Evolutionary conservation across 2,329 filamentous ascomycete genomes (phyloP).

Genomic region (Aplosporella prunicola): DNA sequence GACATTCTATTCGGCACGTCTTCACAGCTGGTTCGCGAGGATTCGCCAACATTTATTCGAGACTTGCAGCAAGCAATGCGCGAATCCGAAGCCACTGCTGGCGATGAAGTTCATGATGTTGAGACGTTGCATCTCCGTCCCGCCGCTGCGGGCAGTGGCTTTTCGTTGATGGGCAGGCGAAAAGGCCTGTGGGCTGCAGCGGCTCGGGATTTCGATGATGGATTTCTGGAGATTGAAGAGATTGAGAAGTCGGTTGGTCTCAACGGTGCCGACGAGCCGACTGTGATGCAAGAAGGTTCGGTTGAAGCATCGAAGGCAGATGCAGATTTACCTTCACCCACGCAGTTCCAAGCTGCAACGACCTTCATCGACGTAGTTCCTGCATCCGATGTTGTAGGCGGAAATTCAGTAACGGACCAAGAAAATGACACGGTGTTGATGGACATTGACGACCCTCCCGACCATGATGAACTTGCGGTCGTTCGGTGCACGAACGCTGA

Average conservation of each 20-base stretch:
- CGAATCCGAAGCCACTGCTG: conserved; percentile 21
- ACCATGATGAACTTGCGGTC: background rate
- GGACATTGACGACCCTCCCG: background rate
- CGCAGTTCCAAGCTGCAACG: background rate
- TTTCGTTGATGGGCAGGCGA: conserved; percentile 7
- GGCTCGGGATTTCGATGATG: conserved; percentile 23
- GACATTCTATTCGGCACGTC: conserved; percentile 32
- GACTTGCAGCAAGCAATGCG: conserved; percentile 26
- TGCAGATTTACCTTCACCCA: background rate
- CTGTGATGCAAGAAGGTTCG: background rate
- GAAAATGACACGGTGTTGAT: background rate
- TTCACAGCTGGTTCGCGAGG: conserved; percentile 29
- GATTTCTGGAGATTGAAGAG: conserved; percentile 19
- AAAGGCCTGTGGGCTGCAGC: conserved; percentile 25
- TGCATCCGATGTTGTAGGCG: background rate
- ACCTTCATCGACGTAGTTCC: background rate
- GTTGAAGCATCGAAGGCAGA: background rate
- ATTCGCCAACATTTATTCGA: conserved; percentile 27
- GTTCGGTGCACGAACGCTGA: background rate
- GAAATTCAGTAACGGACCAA: background rate
- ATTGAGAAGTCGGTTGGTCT: background rate
- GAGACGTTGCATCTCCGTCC: conserved; percentile 2
- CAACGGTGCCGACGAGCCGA: background rate
- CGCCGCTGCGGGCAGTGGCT: background rate
- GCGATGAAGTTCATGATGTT: background rate